Percentiles rank a stretch among this genome's conserved stretches.
phyloP scores from a whole-genome alignment of 176 grass and related monocot species.

The Saccharum spontaneum region DNA sequence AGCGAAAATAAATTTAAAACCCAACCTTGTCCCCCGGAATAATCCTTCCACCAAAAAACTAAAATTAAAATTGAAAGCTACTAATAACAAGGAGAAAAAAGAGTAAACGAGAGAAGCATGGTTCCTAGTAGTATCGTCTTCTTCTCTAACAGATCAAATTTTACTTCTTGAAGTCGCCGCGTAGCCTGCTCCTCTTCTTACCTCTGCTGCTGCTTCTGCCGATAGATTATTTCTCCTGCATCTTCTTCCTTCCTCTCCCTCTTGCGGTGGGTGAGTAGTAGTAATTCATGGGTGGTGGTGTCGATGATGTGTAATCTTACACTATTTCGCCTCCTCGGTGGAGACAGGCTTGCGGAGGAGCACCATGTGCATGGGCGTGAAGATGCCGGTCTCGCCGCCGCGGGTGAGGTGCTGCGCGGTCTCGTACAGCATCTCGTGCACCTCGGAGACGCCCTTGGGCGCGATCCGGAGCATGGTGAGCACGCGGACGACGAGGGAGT shows the following conservation, averaged over 20 bases:
- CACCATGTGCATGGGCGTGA: constrained; percentile 99
- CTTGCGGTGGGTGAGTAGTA: constrained; percentile 23
- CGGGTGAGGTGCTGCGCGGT: constrained; percentile 81
- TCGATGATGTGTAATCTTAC: neutral
- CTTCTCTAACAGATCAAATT: constrained; percentile 32
- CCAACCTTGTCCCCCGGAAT: constrained; percentile 17
- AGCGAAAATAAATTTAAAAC: constrained; percentile 24
- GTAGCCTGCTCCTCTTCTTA: constrained; percentile 29
- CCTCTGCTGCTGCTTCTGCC: constrained; percentile 6
- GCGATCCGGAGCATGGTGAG: constrained; percentile 87
- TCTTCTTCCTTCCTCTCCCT: neutral
- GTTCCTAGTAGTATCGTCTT: constrained; percentile 22
- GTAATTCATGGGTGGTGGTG: neutral
- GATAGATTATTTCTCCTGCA: constrained; percentile 37
- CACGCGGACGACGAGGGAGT: constrained; percentile 83
- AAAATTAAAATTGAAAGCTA: constrained; percentile 20
- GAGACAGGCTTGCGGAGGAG: constrained; percentile 79
- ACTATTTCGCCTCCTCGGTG: constrained; percentile 47
- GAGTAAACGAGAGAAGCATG: constrained; percentile 31
- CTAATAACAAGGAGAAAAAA: constrained; percentile 41
- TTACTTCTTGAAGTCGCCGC: neutral
- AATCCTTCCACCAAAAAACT: constrained; percentile 39
- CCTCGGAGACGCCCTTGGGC: constrained; percentile 86
- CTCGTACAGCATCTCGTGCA: constrained; percentile 98
- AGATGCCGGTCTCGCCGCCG: constrained; percentile 90